Evolutionary conservation across 352 stramenopile genomes (phyloP), one percentile per base, ranked within the genome.

Genomic region (Globisporangium solare): DNA sequence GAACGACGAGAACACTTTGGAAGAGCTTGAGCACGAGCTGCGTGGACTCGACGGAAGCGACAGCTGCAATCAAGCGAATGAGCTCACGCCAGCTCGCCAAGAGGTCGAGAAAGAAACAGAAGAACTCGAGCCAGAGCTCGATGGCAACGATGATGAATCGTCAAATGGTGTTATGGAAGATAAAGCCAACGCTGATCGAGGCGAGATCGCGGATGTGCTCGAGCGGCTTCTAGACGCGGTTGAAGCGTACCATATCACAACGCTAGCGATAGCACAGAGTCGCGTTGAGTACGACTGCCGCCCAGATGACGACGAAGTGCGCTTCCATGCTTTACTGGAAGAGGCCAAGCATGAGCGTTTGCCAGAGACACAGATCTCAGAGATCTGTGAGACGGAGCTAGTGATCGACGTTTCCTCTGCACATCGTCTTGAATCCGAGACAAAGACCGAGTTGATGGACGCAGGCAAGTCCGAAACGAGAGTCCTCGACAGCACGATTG

Each of bases 401-500:
- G 51, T 43, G 21, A 15, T 61, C 1, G 35, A 43, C 11, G 31
- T 54, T 17, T 59, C 20, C 18, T 14, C 18, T 37, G 40, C 54
- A 5, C 22, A 59, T 7, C 54, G 47, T 24, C 49, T 67, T 18
- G 61, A 64, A 12, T 76, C 70, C 0, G 55, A 56, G 14, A 18
- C 54, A 7, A 54, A 58, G 6, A 70, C 66, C 0, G 66, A 74
- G 17, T 24, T 68, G 11, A 68, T 62, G 0, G 68, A 77, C 40
- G 40, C 43, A 8, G 47, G 32, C 45, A 76, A 74, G 37, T 61
- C 68, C 17, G 66, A 73, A 12, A 73, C 62, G 11, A 66, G 14
- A 18, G 47, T 56, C 13, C 7, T 61, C 7, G 18, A 40, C 18
- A 35, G 27, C 27, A 35, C 27, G 27, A 35, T 35, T 6, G 27